Percentiles rank a stretch among this genome's conserved stretches.
Evolutionary conservation across 2,329 filamentous ascomycete species (phyloP).

Genomic region (Beauveria brongniartii): DNA sequence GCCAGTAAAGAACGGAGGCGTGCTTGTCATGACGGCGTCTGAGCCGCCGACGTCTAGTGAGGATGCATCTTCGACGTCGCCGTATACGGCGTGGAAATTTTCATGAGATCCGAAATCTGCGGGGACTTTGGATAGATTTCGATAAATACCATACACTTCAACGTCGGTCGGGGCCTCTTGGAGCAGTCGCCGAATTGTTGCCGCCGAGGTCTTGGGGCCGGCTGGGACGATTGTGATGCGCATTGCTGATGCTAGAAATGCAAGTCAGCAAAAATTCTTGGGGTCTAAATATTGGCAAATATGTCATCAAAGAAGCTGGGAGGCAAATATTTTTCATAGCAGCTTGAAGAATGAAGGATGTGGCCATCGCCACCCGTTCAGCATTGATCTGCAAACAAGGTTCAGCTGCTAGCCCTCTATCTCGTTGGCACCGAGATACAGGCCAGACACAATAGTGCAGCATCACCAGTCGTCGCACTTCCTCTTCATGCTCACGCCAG

Average conservation of each 20-base stretch:
- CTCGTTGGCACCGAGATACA: not conserved
- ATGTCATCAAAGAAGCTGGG: not conserved
- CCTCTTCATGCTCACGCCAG: not conserved
- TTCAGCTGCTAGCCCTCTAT: slow-evolving; percentile 1
- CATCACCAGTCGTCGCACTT: not conserved
- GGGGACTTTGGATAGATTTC: slow-evolving; percentile 17
- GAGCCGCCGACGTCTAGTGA: slow-evolving; percentile 18
- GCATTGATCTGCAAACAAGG: not conserved
- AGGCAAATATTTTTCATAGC: too few relatives aligned
- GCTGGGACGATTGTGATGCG: slow-evolving; percentile 20
- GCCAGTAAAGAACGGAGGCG: slow-evolving; percentile 16
- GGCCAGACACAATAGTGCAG: not conserved
- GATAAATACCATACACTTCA: slow-evolving; percentile 16
- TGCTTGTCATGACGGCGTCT: slow-evolving; percentile 18
- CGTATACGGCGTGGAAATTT: slow-evolving; percentile 18
- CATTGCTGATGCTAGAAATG: slow-evolving; percentile 11
- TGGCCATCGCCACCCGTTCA: not conserved
- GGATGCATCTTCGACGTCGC: slow-evolving; percentile 16
- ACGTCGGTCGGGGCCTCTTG: slow-evolving; percentile 9
- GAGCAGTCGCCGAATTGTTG: slow-evolving; percentile 20
- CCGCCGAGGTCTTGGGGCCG: slow-evolving; percentile 18
- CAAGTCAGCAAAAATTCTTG: too few relatives aligned
- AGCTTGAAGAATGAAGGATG: not conserved
- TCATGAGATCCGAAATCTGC: slow-evolving; percentile 15
- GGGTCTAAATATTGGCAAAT: not conserved